Evolutionary conservation across 2,329 filamentous ascomycete genomes (phyloP), one percentile per base, ranked within the genome.

Genomic region (Cytospora piceicola): DNA sequence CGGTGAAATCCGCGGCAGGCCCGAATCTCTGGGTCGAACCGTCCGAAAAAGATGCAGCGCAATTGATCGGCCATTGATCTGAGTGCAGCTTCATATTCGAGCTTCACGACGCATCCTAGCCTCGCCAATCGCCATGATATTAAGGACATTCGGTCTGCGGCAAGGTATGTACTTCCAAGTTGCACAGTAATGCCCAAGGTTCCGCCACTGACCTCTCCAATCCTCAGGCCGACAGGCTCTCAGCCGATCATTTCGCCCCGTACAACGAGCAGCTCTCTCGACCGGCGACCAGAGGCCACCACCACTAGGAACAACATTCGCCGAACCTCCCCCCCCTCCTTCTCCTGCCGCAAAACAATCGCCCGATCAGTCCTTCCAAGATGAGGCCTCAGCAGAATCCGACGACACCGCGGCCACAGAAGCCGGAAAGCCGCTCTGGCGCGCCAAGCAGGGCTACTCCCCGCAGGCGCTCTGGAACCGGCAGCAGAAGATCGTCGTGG

Each of bases 131-230:
- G 42, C 73, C 70, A 88, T 88, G 85, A 85, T 87, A 72, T 72
- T 85, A 70, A 82, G 84, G 79, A 86, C 81, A 73, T 76, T 80
- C 70, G 79, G 79, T 61, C 76, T 81, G 75, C 84, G 84, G 82
- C 79, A 85, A 75, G 81, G 85, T 87, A 77, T 72, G 80, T 71
- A 24, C 4, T 5, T 20, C 30, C 17, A 61, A 5, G 22, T 14
- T 11, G n/a, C 34, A 34, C 29, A 11, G 5, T 3, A n/a, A 0
- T 14, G 8, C 32, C 51, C n/a, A 15, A 29, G 8, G n/a, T 6
- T 42, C 2, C n/a, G 2, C 12, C 24, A 64, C 54, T 70, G 67
- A 74, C 74, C 71, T 66, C 46, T 3, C 20, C 55, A 62, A 54
- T 55, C 49, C 27, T 14, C 67, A 88, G 85, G 84, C 81, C 84